A percentile compares a stretch with the other conserved stretches of the same genome.
Evolutionary conservation across 495 filamentous ascomycete genomes (phyloP).

Genomic region (Penicillium verhagenii): DNA sequence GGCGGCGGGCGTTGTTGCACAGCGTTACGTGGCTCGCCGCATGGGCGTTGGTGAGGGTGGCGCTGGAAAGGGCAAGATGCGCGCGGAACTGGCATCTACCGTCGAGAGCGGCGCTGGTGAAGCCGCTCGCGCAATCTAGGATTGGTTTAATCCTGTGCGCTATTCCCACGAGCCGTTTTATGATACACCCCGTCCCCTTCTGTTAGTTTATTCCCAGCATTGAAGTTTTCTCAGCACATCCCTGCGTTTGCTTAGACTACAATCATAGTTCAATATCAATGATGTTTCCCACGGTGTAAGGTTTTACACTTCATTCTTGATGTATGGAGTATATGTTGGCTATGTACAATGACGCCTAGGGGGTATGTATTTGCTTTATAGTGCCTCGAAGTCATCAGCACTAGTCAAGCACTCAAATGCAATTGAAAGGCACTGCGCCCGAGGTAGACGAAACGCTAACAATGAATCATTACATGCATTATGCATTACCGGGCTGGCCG

Average conservation of each 20-base stretch:
- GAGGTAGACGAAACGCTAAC: slow-evolving; percentile 9
- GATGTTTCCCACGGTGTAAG: slow-evolving; percentile 5
- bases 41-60: slow-evolving; percentile 94
- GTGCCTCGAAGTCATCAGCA: not conserved
- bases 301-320: not conserved
- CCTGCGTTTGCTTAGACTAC: not conserved
- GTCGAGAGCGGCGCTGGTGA: slow-evolving; percentile 76
- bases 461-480: slow-evolving; percentile 16
- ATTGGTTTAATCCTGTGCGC: not conserved
- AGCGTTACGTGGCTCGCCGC: slow-evolving; percentile 88
- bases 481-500: slow-evolving; percentile 7
- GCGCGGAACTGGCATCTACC: slow-evolving; percentile 67
- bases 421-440: slow-evolving; percentile 14
- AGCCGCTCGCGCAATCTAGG: slow-evolving; percentile 68
- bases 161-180: slow-evolving; percentile 15
- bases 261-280: slow-evolving; percentile 9
- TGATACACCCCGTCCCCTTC: slow-evolving; percentile 23
- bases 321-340: no score
- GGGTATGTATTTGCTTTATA: not conserved
- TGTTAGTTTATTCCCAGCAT: not conserved
- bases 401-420: slow-evolving; percentile 10
- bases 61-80: slow-evolving; percentile 68
- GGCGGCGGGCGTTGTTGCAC: slow-evolving; percentile 82
- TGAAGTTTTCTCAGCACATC: not conserved
- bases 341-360: slow-evolving; percentile 14